Percentiles rank a stretch among this genome's conserved stretches.
These are phyloP conservation scores for Termitomyces heimii DNA, from an alignment of 768 basidiomycete genomes.

Conservation along the genomic window DNA sequence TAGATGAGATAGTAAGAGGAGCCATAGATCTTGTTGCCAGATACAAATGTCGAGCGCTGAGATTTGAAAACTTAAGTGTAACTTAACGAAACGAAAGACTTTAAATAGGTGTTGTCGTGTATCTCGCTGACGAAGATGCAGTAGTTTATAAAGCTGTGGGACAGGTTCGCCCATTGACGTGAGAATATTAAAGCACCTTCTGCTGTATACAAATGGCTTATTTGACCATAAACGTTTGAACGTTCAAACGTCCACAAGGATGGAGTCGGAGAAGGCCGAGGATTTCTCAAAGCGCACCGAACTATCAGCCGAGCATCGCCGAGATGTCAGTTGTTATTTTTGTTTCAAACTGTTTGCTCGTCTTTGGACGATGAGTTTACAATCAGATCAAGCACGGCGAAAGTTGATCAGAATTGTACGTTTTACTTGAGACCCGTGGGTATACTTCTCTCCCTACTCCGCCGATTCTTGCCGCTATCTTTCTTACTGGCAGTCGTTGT, in stretches of 20 bases:
- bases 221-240: background rate
- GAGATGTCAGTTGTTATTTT: background rate
- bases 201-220: background rate
- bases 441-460: too few species aligned
- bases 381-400: too few species aligned
- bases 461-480: too few species aligned
- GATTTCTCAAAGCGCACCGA: background rate
- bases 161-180: background rate
- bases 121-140: background rate
- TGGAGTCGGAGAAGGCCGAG: background rate
- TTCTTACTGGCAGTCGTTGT: too few species aligned
- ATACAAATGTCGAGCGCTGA: background rate
- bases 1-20: constrained; percentile 4
- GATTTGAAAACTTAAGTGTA: background rate
- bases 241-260: background rate
- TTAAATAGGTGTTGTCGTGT: background rate
- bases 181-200: background rate
- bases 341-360: too few species aligned
- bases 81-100: background rate
- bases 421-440: too few species aligned
- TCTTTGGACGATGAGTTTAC: too few species aligned
- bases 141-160: background rate
- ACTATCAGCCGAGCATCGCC: background rate
- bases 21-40: background rate
- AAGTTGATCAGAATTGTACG: too few species aligned